Conservation (phyloP, 106 monocot genomes). For the Dactylorhiza incarnata region DNA sequence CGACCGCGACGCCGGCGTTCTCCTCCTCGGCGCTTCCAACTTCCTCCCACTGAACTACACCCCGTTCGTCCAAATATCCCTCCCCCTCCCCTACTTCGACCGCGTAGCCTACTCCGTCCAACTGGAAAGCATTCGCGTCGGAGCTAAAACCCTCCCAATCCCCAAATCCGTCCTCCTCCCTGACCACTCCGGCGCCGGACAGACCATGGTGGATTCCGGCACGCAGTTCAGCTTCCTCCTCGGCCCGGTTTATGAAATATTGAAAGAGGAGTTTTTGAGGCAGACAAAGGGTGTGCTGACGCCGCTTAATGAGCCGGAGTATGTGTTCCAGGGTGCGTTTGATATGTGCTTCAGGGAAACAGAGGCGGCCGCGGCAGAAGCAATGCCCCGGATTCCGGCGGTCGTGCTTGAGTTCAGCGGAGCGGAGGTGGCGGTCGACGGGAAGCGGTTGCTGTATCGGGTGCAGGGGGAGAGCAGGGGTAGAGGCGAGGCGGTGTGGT, state of each 20-base stretch:
- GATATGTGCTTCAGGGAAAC: slow-evolving; percentile 54
- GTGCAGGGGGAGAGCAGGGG: slow-evolving; percentile 27
- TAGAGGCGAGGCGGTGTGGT: slow-evolving; percentile 21
- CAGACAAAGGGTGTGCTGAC: slow-evolving; percentile 42
- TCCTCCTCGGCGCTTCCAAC: slow-evolving; percentile 43
- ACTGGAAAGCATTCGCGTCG: slow-evolving; percentile 63
- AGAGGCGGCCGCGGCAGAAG: slow-evolving; percentile 4
- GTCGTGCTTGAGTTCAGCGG: slow-evolving; percentile 55
- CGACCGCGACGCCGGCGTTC: slow-evolving; percentile 42
- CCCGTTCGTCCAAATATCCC: slow-evolving; percentile 40
- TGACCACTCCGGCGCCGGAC: slow-evolving; percentile 90
- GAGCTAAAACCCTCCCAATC: slow-evolving; percentile 38
- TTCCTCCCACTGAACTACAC: slow-evolving; percentile 72
- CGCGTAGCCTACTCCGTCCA: slow-evolving; percentile 86
- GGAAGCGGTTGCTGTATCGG: slow-evolving; percentile 50
- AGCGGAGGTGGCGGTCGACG: slow-evolving; percentile 59
- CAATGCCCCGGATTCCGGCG: slow-evolving; percentile 28
- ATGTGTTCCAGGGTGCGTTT: slow-evolving; percentile 75
- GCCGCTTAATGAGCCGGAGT: slow-evolving; percentile 42
- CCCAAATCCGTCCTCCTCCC: slow-evolving; percentile 63
- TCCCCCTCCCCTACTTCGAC: slow-evolving; percentile 92
- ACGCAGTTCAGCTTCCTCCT: slow-evolving; percentile 86
- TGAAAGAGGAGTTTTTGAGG: slow-evolving; percentile 48
- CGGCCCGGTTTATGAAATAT: slow-evolving; percentile 52
- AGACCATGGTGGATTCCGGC: slow-evolving; percentile 92